Evolutionary conservation across 208 protist species (phyloP), one percentile per base, ranked within the genome.

Genomic region (Crithidia acanthocephali): DNA sequence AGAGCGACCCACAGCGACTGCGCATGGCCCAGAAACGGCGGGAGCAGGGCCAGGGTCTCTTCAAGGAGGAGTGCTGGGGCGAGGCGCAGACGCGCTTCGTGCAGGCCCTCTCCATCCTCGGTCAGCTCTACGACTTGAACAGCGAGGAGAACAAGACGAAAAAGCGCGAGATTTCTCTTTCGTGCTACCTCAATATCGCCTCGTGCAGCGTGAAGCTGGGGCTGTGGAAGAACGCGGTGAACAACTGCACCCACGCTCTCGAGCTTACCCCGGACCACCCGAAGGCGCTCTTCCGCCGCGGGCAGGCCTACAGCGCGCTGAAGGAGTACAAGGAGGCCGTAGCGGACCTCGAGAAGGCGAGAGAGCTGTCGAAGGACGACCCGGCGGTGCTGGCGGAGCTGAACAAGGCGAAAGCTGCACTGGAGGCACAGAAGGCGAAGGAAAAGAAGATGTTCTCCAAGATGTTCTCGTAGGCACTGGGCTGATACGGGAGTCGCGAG

Each of bases 131-230:
- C 76, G 86, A 94, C 82, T 63, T 68, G 6, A 76, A 62, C 32
- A 81, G 69, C 51, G 81, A 84, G 61, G 84, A 92, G 71, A 89
- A 78, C 73, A 74, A 68, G 69, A 60, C 53, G 9, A 76, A 79
- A 69, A 83, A 81, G 59, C 57, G 47, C 44, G 78, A 84, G 53
- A 89, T 92, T 28, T 73, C 81, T n/a, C 84, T 94, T 22, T 90
- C 84, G 32, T 94, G 88, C 76, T 81, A 94, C 76, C 75, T 94
- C 50, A 94, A 94, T 77, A 94, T 92, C 37, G 83, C 88, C 57
- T 88, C 84, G 25, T 89, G 85, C 75, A 86, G 80, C 60, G 78
- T 90, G 18, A 91, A 91, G 63, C 73, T 90, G 11, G 74, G 79
- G 50, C 37, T 89, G 35, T 94, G 84, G 86, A 53, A 60, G 45